These are phyloP conservation scores for Fraxinus velutina DNA, from an alignment of 305 asterid species.

Conservation along the genomic window DNA sequence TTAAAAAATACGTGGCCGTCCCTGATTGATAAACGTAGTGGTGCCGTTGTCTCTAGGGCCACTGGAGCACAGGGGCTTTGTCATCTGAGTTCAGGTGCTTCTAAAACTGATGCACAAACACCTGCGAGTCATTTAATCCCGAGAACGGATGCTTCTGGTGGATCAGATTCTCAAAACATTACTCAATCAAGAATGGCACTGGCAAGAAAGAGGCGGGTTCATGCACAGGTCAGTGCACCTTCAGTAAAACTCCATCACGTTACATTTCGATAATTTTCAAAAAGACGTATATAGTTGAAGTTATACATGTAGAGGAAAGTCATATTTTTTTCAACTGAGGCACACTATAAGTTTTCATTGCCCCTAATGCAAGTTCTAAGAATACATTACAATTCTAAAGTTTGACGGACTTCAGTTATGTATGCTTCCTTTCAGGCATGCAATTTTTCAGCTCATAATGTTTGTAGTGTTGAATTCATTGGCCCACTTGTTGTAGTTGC, in stretches of 20 bases:
- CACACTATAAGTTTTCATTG: neutral
- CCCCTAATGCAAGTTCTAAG: neutral
- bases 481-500: neutral
- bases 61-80: conserved; percentile 43
- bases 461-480: conserved; percentile 8
- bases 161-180: conserved; percentile 52
- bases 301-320: conserved; percentile 5
- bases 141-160: conserved; percentile 46
- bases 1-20: conserved; percentile 46
- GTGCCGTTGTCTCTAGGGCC: conserved; percentile 30
- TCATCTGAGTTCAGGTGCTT: conserved; percentile 37
- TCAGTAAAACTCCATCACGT: neutral
- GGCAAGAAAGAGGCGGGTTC: conserved; percentile 69
- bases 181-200: conserved; percentile 53
- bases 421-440: neutral
- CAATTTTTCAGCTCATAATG: neutral
- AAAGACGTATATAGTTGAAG: neutral
- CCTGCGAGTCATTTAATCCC: conserved; percentile 41
- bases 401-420: neutral
- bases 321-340: neutral
- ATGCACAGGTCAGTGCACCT: conserved; percentile 62
- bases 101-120: conserved; percentile 53
- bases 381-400: neutral
- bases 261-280: neutral
- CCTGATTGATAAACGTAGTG: conserved; percentile 42